phyloP scores from a whole-genome alignment of 1,284 basidiomycete genomes.

The Leccinum solheimii region DNA sequence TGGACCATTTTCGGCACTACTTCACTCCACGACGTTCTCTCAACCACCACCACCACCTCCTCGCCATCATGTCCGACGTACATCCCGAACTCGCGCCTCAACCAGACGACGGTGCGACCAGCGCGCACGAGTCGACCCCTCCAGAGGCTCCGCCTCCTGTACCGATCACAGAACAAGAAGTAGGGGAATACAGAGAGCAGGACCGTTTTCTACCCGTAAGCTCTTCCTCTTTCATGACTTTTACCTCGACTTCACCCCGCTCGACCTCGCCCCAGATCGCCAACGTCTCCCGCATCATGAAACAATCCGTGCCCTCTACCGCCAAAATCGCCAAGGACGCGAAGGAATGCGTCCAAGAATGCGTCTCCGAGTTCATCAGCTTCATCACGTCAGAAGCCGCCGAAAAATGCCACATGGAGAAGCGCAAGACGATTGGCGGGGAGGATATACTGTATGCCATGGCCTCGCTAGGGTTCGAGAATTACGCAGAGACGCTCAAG shows the following conservation, averaged over 20 bases:
- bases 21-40: not conserved
- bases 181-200: conserved; percentile 90
- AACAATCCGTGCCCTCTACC: conserved; percentile 82
- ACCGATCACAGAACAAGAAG: conserved; percentile 86
- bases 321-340: conserved; percentile 97
- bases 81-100: conserved; percentile 58
- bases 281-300: conserved; percentile 96
- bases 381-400: conserved; percentile 93
- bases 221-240: not conserved
- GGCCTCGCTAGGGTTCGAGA: conserved; percentile 89
- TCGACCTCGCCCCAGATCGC: conserved; percentile 66
- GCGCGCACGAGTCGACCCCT: conserved; percentile 37
- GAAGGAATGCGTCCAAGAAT: conserved; percentile 96
- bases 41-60: not conserved
- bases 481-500: conserved; percentile 88
- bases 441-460: conserved; percentile 91
- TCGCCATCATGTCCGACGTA: conserved; percentile 48
- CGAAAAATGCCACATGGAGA: conserved; percentile 86
- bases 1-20: conserved; percentile 1
- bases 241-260: not conserved
- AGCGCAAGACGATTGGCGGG: conserved; percentile 86
- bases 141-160: conserved; percentile 56
- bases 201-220: conserved; percentile 85
- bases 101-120: conserved; percentile 46
- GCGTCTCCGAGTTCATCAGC: conserved; percentile 93